Base-by-base conservation (phyloP, 306 rosid species). In the Cicer judaicum region DNA sequence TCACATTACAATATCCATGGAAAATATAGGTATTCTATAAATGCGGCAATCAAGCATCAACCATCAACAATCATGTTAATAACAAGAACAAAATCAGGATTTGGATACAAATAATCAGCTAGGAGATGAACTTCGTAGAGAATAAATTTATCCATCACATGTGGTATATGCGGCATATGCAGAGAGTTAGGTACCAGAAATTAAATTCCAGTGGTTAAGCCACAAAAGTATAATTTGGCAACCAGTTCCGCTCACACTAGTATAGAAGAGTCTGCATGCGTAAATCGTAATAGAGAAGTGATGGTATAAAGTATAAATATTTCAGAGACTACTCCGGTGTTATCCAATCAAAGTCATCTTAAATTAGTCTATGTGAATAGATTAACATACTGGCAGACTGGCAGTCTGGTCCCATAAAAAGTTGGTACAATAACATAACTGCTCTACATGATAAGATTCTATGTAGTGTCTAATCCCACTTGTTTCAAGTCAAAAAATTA, bases 51-150 rank as follows among this genome's bases (percentile, higher is more conserved):
- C 21, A 19, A 53, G 66, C 62, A 41, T 39, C 59, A 21, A 15
- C 18, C 39, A 16, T 16, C 59, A 21, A 15, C 18, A 21, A 16
- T 16, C 12, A 7, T 40, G 15, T 38, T 10, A 18, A 52, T 38
- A 15, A 38, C 50, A 52, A 70, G 50, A 43, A 39, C 49, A 10
- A 39, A 70, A 70, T 53, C 49, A n/a, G 43, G 59, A 47, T 68
- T 68, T 16, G 39, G 75, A 52, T 70, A 6, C 39, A 70, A 21
- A 15, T 36, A 36, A 50, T 52, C 29, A 69, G 36, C 74, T 36
- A 34, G 74, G 62, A 49, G 64, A 70, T 60, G 43, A 68, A 69
- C 73, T 69, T 4, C 70, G 16, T 54, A 53, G 53, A 49, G 21
- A 44, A 21, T 62, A 48, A 44, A 43, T 62, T 59, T 50, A 50